These are phyloP conservation scores for Kregervanrija pseudodelftensis DNA, from an alignment of 805 yeast species.

Conservation along the genomic window DNA sequence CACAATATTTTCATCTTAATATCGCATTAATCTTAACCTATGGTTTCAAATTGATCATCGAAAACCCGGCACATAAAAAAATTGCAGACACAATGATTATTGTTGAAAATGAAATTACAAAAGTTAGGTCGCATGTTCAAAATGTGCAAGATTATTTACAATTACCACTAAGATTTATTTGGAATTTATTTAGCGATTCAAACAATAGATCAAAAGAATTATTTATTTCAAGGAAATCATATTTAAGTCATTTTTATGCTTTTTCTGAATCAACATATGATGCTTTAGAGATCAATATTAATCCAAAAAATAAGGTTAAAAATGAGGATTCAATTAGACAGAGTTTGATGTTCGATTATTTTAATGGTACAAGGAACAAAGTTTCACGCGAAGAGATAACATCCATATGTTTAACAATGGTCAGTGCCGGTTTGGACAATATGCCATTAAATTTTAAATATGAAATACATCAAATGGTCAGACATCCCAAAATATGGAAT, in stretches of 20 bases:
- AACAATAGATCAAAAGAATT: conserved; percentile 19
- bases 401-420: conserved; percentile 65
- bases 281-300: background rate
- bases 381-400: conserved; percentile 18
- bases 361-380: conserved; percentile 8
- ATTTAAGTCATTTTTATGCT: conserved; percentile 35
- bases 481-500: conserved; percentile 36
- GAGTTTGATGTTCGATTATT: conserved; percentile 24
- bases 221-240: conserved; percentile 39
- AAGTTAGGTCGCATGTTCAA: conserved; percentile 50
- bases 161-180: conserved; percentile 25
- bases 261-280: conserved; percentile 16
- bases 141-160: conserved; percentile 52
- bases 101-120: conserved; percentile 51
- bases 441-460: conserved; percentile 57
- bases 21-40: conserved; percentile 46
- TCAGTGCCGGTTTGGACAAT: conserved; percentile 74
- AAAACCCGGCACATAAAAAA: conserved; percentile 29
- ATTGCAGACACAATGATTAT: conserved; percentile 45
- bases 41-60: conserved; percentile 42
- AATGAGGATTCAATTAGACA: conserved; percentile 5
- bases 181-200: conserved; percentile 11
- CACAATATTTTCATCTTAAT: conserved; percentile 46
- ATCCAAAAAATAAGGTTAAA: background rate
- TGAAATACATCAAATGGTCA: conserved; percentile 47